Conservation (phyloP, 2,329 filamentous ascomycete species). For the Ceratocystis cubensis region DNA sequence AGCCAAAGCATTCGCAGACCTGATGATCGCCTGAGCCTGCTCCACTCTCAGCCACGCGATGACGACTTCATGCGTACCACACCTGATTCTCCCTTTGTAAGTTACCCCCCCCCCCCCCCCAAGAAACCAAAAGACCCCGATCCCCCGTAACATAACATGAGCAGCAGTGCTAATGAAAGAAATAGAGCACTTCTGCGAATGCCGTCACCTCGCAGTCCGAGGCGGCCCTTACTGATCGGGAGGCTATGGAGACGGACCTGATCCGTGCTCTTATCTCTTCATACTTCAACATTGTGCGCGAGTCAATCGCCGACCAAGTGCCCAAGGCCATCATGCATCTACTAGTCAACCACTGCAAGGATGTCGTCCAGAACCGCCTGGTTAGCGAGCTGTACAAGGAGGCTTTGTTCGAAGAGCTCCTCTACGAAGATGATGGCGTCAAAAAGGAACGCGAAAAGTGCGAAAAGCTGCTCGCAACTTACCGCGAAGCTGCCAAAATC, state of each 20-base stretch:
- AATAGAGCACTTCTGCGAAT: slow-evolving; percentile 14
- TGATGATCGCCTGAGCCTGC: slow-evolving; percentile 45
- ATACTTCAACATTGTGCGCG: slow-evolving; percentile 97
- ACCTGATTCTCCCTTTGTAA: slow-evolving; percentile 45
- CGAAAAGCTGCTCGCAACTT: slow-evolving; percentile 87
- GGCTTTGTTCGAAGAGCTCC: slow-evolving; percentile 72
- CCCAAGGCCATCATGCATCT: slow-evolving; percentile 99
- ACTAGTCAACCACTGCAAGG: slow-evolving; percentile 95
- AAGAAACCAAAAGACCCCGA: slow-evolving; percentile 21
- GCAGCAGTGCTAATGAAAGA: slow-evolving; percentile 15
- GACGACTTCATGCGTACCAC: slow-evolving; percentile 33
- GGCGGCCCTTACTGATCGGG: slow-evolving; percentile 83
- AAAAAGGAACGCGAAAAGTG: slow-evolving; percentile 98
- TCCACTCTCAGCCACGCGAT: slow-evolving; percentile 33
- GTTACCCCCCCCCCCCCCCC: slow-evolving; percentile 25
- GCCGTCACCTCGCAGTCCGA: slow-evolving; percentile 33
- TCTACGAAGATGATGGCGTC: slow-evolving; percentile 95
- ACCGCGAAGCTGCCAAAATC: slow-evolving; percentile 95
- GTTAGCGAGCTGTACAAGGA: slow-evolving; percentile 95
- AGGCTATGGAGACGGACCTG: slow-evolving; percentile 93
- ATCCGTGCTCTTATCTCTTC: slow-evolving; percentile 93
- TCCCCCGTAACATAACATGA: slow-evolving; percentile 1
- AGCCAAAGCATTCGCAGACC: slow-evolving; percentile 69
- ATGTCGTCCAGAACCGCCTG: slow-evolving; percentile 91
- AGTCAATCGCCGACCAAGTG: slow-evolving; percentile 96